Percentiles rank a stretch among this genome's conserved stretches.
Evolutionary conservation across 257 asterid genomes (phyloP).

Genomic region (Solanum arcanum): DNA sequence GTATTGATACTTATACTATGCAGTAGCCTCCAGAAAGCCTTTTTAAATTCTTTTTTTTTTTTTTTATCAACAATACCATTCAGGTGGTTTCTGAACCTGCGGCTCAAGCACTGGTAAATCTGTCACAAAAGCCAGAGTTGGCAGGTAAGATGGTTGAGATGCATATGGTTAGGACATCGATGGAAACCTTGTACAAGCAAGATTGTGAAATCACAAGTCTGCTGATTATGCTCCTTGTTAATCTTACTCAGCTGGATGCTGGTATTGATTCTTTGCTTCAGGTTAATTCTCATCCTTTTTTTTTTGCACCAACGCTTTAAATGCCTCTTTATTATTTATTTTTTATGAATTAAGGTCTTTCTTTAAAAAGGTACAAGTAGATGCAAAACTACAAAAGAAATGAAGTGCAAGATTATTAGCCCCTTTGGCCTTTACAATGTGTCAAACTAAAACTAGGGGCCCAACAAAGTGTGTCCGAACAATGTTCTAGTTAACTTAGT

Average conservation of each 20-base stretch:
- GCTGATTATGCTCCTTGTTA: constrained; percentile 85
- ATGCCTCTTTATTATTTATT: not conserved
- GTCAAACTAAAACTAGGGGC: not conserved
- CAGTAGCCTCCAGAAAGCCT: not conserved
- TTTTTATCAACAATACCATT: not conserved
- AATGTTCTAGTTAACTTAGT: not conserved
- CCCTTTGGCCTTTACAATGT: not conserved
- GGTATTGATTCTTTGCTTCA: constrained; percentile 84
- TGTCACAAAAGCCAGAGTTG: constrained; percentile 59
- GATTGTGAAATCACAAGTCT: constrained; percentile 47
- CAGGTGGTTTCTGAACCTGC: constrained; percentile 96
- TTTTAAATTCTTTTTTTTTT: not conserved
- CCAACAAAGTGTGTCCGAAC: not conserved
- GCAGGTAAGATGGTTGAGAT: constrained; percentile 61
- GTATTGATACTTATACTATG: not conserved
- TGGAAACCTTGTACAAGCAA: constrained; percentile 56
- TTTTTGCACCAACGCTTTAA: not conserved
- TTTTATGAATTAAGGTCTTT: not conserved
- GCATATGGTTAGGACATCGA: constrained; percentile 40
- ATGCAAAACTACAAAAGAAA: not conserved
- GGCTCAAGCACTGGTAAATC: constrained; percentile 81
- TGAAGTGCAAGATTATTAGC: not conserved
- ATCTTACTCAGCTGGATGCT: constrained; percentile 76
- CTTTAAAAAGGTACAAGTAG: not conserved
- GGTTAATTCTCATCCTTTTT: constrained; percentile 26